Evolutionary conservation across 1,139 yeast species (phyloP), one percentile per base, ranked within the genome.

Genomic region (Saccharomyces uvarum): DNA sequence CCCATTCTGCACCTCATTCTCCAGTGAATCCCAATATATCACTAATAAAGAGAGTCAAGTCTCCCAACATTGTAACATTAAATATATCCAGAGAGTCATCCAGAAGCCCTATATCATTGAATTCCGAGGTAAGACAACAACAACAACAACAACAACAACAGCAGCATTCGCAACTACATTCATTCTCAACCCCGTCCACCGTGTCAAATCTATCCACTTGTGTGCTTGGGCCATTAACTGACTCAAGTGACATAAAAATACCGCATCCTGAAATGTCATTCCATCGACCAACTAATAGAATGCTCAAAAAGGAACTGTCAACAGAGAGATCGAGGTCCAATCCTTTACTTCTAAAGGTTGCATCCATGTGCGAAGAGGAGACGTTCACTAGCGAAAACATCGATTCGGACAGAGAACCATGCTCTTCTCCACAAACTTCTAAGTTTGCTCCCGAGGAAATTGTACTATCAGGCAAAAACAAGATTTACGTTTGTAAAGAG

Each of bases 71-170:
- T 55, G 72, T 69, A 5, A 69, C 70, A 33, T 57, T 69, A 51
- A 69, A 69, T 53, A 67, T 69, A 31, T 69, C 72, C 3, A 61
- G 72, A 51, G 72, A 69, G 52, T 61, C 69, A 7, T 68, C 71
- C 9, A 59, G 66, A 53, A 66, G 70, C 51, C 71, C 71, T 2
- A 62, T 67, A 4, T 62, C 65, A 2, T 57, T 63, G n/a, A 61
- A 56, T 21, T 59, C 57, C 29, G 33, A 31, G 33, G 33, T 31
- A 31, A 31, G 33, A 1, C 33, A 31, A 24, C 26, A 24, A 24
- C 26, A 24, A 24, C 26, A 24, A 24, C 26, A 21, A 29, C 33
- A 29, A 29, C 32, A 21, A 21, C 24, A 21, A 21, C 24, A 29
- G 11, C 33, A 31, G 33, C 33, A 31, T 31, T 31, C 33, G 33